Evolutionary conservation across 192 early-diverging fungal genomes (phyloP).

Genomic region (Rhizophlyctis rosea): DNA sequence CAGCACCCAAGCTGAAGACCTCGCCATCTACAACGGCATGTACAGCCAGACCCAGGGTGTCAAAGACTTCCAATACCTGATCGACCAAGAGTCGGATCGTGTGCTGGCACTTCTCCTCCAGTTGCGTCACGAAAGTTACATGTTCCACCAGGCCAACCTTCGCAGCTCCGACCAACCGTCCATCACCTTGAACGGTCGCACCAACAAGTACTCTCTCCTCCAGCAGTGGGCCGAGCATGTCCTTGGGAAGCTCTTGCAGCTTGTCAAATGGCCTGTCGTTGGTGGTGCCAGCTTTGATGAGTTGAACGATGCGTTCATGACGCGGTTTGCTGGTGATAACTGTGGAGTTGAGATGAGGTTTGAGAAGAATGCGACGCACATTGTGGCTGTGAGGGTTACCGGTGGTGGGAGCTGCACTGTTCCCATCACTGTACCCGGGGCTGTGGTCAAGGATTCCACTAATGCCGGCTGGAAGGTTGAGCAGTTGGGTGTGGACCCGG

Average conservation of each 20-base stretch:
- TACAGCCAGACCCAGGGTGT: conserved; percentile 15
- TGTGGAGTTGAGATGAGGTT: background rate
- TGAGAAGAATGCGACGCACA: conserved; percentile 15
- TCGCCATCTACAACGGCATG: conserved; percentile 32
- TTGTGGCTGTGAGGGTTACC: background rate
- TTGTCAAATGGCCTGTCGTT: conserved; percentile 27
- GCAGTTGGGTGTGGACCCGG: conserved; percentile 13
- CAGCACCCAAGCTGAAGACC: conserved; percentile 12
- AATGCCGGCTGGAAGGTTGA: conserved; percentile 6
- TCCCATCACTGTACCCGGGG: conserved; percentile 12
- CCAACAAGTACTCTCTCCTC: conserved; percentile 29
- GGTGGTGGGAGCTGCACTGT: conserved; percentile 2
- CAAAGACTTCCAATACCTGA: conserved; percentile 24
- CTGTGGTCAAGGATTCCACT: background rate
- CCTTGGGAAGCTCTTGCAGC: conserved; percentile 6
- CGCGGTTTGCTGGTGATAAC: conserved; percentile 3
- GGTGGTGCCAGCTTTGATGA: conserved; percentile 2
- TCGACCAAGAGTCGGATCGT: conserved; percentile 33
- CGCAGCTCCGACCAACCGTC: conserved; percentile 21
- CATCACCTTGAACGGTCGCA: conserved; percentile 19
- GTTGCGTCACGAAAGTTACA: conserved; percentile 34
- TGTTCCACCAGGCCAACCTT: conserved; percentile 44
- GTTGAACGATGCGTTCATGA: conserved; percentile 1
- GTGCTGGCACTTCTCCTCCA: conserved; percentile 23
- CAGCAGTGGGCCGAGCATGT: conserved; percentile 30